A percentile compares a stretch with the other conserved stretches of the same genome.
Evolutionary conservation across 768 basidiomycete species (phyloP).

Genomic region (Lepiota brunneoincarnata): DNA sequence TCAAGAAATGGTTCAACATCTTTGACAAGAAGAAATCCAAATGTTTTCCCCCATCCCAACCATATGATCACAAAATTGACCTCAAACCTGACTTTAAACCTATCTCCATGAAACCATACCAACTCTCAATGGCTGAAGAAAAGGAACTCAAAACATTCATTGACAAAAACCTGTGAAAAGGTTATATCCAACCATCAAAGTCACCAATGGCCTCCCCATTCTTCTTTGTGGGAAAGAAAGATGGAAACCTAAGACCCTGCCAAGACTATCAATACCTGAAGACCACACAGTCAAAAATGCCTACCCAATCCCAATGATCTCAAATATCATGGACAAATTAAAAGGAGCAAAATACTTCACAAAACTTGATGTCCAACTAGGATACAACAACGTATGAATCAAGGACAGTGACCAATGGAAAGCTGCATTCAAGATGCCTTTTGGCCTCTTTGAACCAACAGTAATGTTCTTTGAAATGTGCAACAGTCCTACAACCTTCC

Average conservation of each 20-base stretch:
- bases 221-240: slow-evolving; percentile 15
- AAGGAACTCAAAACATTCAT: not conserved
- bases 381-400: slow-evolving; percentile 32
- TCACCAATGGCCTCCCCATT: slow-evolving; percentile 6
- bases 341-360: too few relatives aligned
- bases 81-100: slow-evolving; percentile 13
- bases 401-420: slow-evolving; percentile 40
- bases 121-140: not conserved
- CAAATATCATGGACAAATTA: slow-evolving; percentile 5
- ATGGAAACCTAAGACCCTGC: not conserved
- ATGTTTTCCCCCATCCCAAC: slow-evolving; percentile 5
- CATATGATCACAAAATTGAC: slow-evolving; percentile 17
- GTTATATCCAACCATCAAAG: slow-evolving; percentile 10
- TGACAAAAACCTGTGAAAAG: slow-evolving; percentile 8
- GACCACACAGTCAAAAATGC: not conserved
- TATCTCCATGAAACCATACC: slow-evolving; percentile 4
- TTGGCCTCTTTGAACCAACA: slow-evolving; percentile 17
- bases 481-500: slow-evolving; percentile 14
- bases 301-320: slow-evolving; percentile 1
- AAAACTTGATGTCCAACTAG: slow-evolving; percentile 16
- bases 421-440: slow-evolving; percentile 33
- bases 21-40: slow-evolving; percentile 13
- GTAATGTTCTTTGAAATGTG: slow-evolving; percentile 19
- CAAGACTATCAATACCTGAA: slow-evolving; percentile 6
- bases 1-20: not conserved